Evolutionary conservation across 768 basidiomycete genomes (phyloP).

Genomic region (Dioszegia hungarica): DNA sequence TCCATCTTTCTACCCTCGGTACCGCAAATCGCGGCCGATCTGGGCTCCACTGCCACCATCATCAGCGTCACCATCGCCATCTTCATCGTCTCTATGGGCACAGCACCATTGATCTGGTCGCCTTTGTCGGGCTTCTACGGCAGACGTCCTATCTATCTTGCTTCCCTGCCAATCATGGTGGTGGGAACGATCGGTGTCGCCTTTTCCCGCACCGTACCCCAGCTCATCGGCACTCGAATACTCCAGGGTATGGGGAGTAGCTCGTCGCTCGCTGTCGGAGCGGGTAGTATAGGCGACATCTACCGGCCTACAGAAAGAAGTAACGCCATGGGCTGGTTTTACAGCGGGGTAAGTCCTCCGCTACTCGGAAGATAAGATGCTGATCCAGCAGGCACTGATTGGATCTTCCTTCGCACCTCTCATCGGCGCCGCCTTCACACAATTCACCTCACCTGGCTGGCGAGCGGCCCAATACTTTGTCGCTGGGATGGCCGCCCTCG

Average conservation of each 20-base stretch:
- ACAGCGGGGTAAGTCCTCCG: constrained; percentile 28
- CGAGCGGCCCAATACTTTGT: constrained; percentile 35
- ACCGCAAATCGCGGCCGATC: constrained; percentile 65
- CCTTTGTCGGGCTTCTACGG: constrained; percentile 63
- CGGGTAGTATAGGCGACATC: constrained; percentile 55
- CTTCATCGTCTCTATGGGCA: constrained; percentile 53
- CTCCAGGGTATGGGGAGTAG: constrained; percentile 58
- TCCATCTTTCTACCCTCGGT: constrained; percentile 70
- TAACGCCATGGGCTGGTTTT: constrained; percentile 40
- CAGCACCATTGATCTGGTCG: constrained; percentile 57
- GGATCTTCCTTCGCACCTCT: constrained; percentile 36
- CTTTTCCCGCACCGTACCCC: constrained; percentile 50
- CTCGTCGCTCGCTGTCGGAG: constrained; percentile 54
- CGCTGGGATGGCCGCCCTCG: constrained; percentile 26
- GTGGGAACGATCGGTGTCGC: constrained; percentile 63
- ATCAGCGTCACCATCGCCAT: constrained; percentile 62
- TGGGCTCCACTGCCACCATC: constrained; percentile 57
- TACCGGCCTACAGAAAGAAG: constrained; percentile 41
- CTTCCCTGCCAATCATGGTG: constrained; percentile 58
- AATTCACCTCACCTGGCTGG: constrained; percentile 42
- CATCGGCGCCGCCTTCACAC: constrained; percentile 38
- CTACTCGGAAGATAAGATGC: too few relatives aligned
- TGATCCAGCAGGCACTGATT: constrained; percentile 12
- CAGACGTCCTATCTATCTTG: constrained; percentile 59
- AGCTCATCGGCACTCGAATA: constrained; percentile 61